Evolutionary conservation across 2,329 filamentous ascomycete species (phyloP).

Genomic region (Botrytis hyacinthi): DNA sequence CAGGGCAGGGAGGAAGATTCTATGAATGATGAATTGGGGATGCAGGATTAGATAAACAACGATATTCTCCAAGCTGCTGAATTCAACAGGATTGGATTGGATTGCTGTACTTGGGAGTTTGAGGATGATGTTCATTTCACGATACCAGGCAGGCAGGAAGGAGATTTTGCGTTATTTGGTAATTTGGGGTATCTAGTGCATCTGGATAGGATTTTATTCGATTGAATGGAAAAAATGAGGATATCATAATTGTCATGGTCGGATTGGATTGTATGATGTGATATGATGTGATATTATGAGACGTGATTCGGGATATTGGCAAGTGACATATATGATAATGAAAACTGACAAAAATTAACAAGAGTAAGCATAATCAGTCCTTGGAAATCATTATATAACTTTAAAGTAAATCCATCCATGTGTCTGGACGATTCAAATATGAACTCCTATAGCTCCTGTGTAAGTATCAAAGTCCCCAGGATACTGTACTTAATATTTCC

Average conservation of each 20-base stretch:
- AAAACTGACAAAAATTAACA: too few relatives aligned
- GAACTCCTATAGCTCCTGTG: background rate
- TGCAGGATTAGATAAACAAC: fast-evolving
- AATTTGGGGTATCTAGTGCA: background rate
- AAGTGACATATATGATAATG: background rate
- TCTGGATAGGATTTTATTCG: background rate
- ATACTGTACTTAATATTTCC: background rate
- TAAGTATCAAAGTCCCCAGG: background rate
- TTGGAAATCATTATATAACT: background rate
- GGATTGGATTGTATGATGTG: background rate
- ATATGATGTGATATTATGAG: background rate
- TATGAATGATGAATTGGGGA: too few relatives aligned
- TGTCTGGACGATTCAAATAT: background rate
- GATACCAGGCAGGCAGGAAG: background rate
- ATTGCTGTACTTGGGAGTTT: too few relatives aligned
- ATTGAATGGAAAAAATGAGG: background rate
- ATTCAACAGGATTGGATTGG: too few relatives aligned
- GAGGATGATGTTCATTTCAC: fast-evolving
- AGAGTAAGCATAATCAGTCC: fast-evolving
- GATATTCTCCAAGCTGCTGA: too few relatives aligned
- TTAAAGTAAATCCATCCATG: background rate
- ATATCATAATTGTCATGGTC: background rate
- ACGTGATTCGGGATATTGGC: background rate
- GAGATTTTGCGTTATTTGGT: background rate
- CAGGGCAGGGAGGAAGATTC: too few relatives aligned